Conservation (phyloP, 768 basidiomycete genomes). For the Rhodocollybia butyracea region DNA sequence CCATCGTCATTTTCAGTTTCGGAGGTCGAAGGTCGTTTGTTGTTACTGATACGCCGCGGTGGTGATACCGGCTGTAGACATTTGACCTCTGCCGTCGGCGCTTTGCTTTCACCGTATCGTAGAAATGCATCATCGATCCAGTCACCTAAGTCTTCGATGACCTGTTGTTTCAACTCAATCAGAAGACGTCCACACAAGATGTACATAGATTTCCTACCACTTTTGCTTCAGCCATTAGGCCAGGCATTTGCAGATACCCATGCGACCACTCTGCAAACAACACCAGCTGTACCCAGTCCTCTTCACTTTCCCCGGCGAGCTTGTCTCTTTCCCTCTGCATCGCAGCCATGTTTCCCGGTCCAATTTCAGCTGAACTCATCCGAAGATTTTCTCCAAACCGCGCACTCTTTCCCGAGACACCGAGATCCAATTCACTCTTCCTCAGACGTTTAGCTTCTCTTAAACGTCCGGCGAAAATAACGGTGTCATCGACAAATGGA, state of each 20-base stretch:
- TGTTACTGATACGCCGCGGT: neutral
- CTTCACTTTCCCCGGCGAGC: slow-evolving; percentile 69
- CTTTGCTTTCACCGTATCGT: slow-evolving; percentile 22
- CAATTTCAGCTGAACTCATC: slow-evolving; percentile 49
- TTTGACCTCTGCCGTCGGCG: slow-evolving; percentile 8
- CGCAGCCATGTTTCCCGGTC: slow-evolving; percentile 28
- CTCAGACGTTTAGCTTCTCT: slow-evolving; percentile 90
- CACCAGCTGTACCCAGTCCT: slow-evolving; percentile 93
- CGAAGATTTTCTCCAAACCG: slow-evolving; percentile 60
- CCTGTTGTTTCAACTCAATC: slow-evolving; percentile 24
- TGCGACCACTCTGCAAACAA: slow-evolving; percentile 97
- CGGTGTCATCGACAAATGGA: slow-evolving; percentile 95
- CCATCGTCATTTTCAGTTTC: slow-evolving; percentile 71
- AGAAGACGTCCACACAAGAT: neutral
- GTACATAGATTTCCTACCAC: slow-evolving; percentile 35
- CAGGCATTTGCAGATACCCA: slow-evolving; percentile 94
- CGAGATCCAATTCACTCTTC: slow-evolving; percentile 66
- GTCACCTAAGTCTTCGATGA: slow-evolving; percentile 79
- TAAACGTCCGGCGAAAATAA: slow-evolving; percentile 94
- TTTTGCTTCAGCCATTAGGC: slow-evolving; percentile 78
- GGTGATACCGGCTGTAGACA: neutral
- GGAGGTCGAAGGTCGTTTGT: slow-evolving; percentile 23
- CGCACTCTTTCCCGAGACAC: slow-evolving; percentile 57
- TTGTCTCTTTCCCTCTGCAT: slow-evolving; percentile 59
- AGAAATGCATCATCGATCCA: slow-evolving; percentile 87